Conservation (phyloP, 306 rosid genomes). For the Cajanus cajan region DNA sequence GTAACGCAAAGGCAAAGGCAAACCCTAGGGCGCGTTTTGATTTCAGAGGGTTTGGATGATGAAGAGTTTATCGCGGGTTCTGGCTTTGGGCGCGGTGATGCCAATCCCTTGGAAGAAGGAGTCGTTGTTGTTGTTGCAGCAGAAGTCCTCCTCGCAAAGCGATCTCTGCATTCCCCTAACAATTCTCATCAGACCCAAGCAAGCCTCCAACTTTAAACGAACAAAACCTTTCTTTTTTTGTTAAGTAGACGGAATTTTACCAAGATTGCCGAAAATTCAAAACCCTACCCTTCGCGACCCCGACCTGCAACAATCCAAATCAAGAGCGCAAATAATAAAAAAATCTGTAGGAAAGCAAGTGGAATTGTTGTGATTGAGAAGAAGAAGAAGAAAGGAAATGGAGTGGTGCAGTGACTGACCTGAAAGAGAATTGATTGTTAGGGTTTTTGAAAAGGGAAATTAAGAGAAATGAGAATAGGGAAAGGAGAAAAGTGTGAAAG, state of each 20-base stretch:
- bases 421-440: background rate
- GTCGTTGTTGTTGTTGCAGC: slow-evolving; percentile 51
- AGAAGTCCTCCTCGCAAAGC: slow-evolving; percentile 59
- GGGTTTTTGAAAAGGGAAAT: background rate
- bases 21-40: background rate
- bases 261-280: slow-evolving; percentile 22
- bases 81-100: slow-evolving; percentile 86
- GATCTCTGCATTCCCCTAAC: slow-evolving; percentile 99
- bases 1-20: background rate
- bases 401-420: slow-evolving; percentile 6
- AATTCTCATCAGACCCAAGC: slow-evolving; percentile 98
- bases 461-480: background rate
- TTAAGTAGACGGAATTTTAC: slow-evolving; percentile 58
- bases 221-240: slow-evolving; percentile 56
- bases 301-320: slow-evolving; percentile 46
- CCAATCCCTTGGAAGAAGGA: slow-evolving; percentile 82
- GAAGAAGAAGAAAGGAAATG: background rate
- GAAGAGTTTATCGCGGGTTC: slow-evolving; percentile 76
- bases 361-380: too few species aligned
- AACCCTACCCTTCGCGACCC: slow-evolving; percentile 31
- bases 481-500: background rate
- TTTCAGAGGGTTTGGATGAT: background rate
- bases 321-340: too few species aligned
- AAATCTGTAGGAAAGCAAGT: too few species aligned
- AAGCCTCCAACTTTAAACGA: slow-evolving; percentile 67